Percentiles rank a stretch among this genome's conserved stretches.
Conservation (phyloP, 73 alveolate genomes). For the Tetrahymena elliotti region DNA sequence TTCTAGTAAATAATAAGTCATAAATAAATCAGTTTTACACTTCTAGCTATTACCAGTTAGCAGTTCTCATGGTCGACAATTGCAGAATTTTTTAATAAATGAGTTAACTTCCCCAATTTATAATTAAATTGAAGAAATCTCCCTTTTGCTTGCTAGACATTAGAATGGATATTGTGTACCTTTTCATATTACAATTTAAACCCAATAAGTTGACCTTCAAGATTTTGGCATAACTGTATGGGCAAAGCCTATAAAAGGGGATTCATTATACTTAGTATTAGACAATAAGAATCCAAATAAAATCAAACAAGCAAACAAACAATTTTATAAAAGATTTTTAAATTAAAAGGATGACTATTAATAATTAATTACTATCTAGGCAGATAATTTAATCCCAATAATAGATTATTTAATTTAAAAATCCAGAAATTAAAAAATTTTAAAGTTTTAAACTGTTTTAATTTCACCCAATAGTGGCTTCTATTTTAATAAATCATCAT, state of each 20-base stretch:
- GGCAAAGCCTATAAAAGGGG: background rate
- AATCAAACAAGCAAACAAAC: background rate
- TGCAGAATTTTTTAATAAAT: background rate
- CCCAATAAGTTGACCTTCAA: background rate
- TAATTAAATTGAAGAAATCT: background rate
- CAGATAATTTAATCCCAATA: background rate
- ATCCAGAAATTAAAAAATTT: background rate
- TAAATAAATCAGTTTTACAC: background rate
- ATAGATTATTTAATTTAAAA: background rate
- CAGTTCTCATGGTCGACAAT: background rate
- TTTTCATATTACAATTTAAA: background rate
- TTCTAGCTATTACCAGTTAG: background rate
- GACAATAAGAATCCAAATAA: background rate
- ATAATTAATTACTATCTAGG: background rate
- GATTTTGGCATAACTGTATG: background rate
- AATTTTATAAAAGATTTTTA: background rate
- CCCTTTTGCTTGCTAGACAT: background rate
- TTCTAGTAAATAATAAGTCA: background rate
- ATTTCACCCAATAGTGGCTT: background rate
- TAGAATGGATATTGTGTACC: background rate
- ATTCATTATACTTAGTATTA: background rate
- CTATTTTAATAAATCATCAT: background rate
- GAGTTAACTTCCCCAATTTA: background rate
- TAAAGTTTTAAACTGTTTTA: background rate
- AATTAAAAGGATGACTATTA: background rate